A percentile compares a stretch with the other conserved stretches of the same genome.
Conservation (phyloP, 2,329 filamentous ascomycete species). For the Colletotrichum liriopes region DNA sequence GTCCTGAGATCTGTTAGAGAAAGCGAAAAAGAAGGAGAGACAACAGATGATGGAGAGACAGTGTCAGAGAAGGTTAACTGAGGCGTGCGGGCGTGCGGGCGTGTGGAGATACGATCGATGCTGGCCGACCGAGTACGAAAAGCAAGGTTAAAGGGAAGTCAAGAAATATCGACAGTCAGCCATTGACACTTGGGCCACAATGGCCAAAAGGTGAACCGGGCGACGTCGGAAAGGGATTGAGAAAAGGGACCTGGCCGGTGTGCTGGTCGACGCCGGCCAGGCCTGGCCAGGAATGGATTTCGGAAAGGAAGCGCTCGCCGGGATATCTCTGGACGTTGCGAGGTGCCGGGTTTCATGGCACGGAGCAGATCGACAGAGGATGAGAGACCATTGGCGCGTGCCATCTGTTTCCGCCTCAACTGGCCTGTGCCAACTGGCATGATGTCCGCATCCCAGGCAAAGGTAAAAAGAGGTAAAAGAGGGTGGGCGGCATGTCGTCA, state of each 20-base stretch:
- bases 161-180: constrained; percentile 32
- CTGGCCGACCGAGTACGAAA: constrained; percentile 41
- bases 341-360: constrained; percentile 41
- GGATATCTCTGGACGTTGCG: constrained; percentile 29
- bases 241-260: not conserved
- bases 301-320: constrained; percentile 21
- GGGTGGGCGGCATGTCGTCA: constrained; percentile 37
- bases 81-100: constrained; percentile 27
- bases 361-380: constrained; percentile 28
- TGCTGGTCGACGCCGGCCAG: constrained; percentile 8
- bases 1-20: constrained; percentile 26
- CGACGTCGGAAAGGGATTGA: not conserved
- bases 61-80: constrained; percentile 38
- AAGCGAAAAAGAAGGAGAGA: constrained; percentile 35
- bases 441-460: constrained; percentile 23
- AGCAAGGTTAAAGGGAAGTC: constrained; percentile 31
- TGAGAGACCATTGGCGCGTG: constrained; percentile 36
- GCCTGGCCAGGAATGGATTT: constrained; percentile 31
- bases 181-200: constrained; percentile 19
- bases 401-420: constrained; percentile 38
- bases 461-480: not conserved
- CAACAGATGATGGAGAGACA: constrained; percentile 32
- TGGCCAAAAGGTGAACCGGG: not conserved
- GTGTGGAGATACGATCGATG: constrained; percentile 23
- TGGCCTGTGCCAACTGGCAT: constrained; percentile 21